These are phyloP conservation scores for Parastagonospora avenae DNA, from an alignment of 2,329 filamentous ascomycete species.

Conservation along the genomic window DNA sequence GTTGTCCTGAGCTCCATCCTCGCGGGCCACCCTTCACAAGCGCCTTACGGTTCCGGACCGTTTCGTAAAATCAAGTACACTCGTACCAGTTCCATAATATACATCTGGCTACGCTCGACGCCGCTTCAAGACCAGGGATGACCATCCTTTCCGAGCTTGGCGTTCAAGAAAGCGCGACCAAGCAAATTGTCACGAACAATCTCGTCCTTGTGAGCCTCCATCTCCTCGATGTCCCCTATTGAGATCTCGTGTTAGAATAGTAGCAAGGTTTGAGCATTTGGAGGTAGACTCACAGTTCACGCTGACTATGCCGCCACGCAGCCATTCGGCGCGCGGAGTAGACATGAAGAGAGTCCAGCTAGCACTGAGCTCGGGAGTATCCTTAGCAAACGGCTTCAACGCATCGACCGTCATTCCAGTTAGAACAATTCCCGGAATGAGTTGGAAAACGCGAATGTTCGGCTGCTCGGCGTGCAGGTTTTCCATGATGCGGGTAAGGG, in stretches of 20 bases:
- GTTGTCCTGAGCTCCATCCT: no score
- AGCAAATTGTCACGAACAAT: conserved; percentile 36
- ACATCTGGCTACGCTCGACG: not conserved
- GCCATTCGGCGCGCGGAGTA: conserved; percentile 20
- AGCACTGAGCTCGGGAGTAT: conserved; percentile 6
- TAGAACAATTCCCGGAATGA: conserved; percentile 30
- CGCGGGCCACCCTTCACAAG: no score
- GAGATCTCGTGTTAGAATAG: conserved; percentile 5
- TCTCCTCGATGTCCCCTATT: conserved; percentile 34
- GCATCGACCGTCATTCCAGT: conserved; percentile 13
- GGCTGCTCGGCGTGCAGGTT: conserved; percentile 26
- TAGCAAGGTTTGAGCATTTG: not conserved
- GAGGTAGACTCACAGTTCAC: conserved; percentile 27
- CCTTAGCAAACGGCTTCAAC: conserved; percentile 22
- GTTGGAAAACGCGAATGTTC: conserved; percentile 23
- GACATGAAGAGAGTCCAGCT: not conserved
- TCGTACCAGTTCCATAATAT: no score
- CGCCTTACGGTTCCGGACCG: no score
- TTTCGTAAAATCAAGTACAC: no score
- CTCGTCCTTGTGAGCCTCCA: conserved; percentile 33
- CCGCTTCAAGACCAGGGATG: conserved; percentile 15
- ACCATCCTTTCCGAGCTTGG: conserved; percentile 21
- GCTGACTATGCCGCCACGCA: conserved; percentile 21
- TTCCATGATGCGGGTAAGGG: conserved; percentile 24
- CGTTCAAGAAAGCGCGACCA: conserved; percentile 24